phyloP scores from a whole-genome alignment of 1,284 basidiomycete genomes.

The Ustilago shanxiensis region DNA sequence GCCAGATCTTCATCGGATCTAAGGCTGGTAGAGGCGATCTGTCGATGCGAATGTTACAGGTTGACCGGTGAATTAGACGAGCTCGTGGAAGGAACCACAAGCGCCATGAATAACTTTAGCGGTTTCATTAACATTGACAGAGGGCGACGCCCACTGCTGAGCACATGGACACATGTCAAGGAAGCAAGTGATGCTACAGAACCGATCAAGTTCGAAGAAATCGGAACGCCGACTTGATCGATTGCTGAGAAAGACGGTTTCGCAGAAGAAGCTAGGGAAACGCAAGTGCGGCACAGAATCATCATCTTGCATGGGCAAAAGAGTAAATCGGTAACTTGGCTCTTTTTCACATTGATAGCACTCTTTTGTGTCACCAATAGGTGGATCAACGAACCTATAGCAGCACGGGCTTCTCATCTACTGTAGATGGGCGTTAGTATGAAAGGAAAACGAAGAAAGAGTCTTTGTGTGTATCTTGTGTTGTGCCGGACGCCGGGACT shows the following conservation, averaged over 20 bases:
- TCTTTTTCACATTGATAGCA: not conserved
- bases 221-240: not conserved
- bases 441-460: not conserved
- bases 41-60: too few species aligned
- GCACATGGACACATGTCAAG: not conserved
- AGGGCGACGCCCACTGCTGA: too few species aligned
- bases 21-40: too few species aligned
- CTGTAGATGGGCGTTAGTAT: too few species aligned
- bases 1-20: too few species aligned
- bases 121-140: not conserved
- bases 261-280: not conserved
- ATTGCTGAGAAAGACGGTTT: constrained; percentile 3
- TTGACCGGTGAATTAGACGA: too few species aligned
- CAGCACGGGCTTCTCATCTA: too few species aligned
- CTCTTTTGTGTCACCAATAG: not conserved
- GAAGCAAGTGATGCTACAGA: too few species aligned
- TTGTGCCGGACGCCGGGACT: not conserved
- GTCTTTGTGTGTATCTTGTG: not conserved
- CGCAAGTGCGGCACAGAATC: not conserved
- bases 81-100: not conserved
- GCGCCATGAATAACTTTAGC: constrained; percentile 1
- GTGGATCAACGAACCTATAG: not conserved
- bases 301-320: constrained; percentile 1
- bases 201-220: not conserved
- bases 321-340: not conserved